These are phyloP conservation scores for Phlebiopsis gigantea DNA, from an alignment of 768 basidiomycete species.

Conservation along the genomic window DNA sequence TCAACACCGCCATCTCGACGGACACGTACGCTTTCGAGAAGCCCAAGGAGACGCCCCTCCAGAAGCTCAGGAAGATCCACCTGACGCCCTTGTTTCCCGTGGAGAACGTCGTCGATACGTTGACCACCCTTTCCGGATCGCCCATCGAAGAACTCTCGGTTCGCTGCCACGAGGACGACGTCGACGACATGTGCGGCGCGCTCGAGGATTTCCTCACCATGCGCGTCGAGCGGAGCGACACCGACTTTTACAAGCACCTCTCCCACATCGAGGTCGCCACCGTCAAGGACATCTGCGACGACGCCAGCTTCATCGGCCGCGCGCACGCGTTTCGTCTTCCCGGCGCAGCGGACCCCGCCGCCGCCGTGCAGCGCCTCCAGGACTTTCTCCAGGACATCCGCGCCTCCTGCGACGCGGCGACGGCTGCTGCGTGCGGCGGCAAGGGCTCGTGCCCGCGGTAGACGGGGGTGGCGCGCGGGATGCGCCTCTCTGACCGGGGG, in stretches of 20 bases:
- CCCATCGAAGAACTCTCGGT: constrained; percentile 55
- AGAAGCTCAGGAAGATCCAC: constrained; percentile 48
- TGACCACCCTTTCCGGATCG: constrained; percentile 50
- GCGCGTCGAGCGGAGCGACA: constrained; percentile 41
- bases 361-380: constrained; percentile 43
- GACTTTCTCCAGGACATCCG: constrained; percentile 45
- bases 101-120: constrained; percentile 54
- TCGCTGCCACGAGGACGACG: constrained; percentile 58
- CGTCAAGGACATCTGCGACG: constrained; percentile 34
- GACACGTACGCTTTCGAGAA: constrained; percentile 33
- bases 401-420: constrained; percentile 7
- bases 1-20: constrained; percentile 34
- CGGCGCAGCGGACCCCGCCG: constrained; percentile 32
- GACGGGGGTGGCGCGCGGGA: not conserved
- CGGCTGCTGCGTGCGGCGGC: not conserved
- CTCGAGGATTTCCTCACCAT: constrained; percentile 51
- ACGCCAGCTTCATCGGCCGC: constrained; percentile 11
- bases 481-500: not conserved
- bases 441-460: not conserved
- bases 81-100: constrained; percentile 60
- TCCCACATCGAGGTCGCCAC: constrained; percentile 39
- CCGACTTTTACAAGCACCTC: constrained; percentile 45
- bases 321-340: constrained; percentile 2
- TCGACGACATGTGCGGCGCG: constrained; percentile 53
- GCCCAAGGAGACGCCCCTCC: constrained; percentile 39